Conservation (phyloP, 2,329 filamentous ascomycete species). For the Aureobasidium leucospermi region DNA sequence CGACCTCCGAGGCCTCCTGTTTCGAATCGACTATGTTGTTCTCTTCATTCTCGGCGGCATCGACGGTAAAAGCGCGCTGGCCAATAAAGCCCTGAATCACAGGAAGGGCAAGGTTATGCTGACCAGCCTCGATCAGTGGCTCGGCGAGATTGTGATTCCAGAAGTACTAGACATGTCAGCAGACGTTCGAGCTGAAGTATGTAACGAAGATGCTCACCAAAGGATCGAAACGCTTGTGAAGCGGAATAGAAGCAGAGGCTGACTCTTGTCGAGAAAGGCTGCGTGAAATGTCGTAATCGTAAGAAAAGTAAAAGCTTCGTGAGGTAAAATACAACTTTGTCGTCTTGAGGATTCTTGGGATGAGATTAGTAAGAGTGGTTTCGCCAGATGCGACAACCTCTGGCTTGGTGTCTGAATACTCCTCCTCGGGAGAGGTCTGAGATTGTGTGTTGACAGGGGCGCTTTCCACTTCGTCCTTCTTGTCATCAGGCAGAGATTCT, state of each 20-base stretch:
- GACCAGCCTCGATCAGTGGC: conserved; percentile 67
- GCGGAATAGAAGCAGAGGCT: conserved; percentile 45
- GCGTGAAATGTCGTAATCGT: conserved; percentile 85
- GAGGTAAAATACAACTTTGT: conserved; percentile 77
- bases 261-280: conserved; percentile 41
- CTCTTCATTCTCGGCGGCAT: conserved; percentile 21
- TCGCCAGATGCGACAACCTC: not conserved
- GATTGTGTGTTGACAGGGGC: conserved; percentile 29
- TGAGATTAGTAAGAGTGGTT: conserved; percentile 38
- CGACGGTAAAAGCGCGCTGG: conserved; percentile 63
- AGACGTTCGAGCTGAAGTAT: not conserved
- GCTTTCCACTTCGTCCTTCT: conserved; percentile 27
- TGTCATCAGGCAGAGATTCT: conserved; percentile 23
- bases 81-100: conserved; percentile 93
- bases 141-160: conserved; percentile 77
- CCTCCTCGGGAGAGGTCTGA: not conserved
- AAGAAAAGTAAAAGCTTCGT: conserved; percentile 87
- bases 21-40: conserved; percentile 23
- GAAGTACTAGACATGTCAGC: conserved; percentile 54
- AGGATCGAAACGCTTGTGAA: conserved; percentile 66
- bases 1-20: conserved; percentile 17
- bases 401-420: not conserved
- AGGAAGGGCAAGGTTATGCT: conserved; percentile 66
- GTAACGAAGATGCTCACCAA: conserved; percentile 37
- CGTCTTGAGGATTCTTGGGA: conserved; percentile 79